phyloP scores from a whole-genome alignment of 225 moss, liverwort and hornwort species.

The Polytrichum formosum region DNA sequence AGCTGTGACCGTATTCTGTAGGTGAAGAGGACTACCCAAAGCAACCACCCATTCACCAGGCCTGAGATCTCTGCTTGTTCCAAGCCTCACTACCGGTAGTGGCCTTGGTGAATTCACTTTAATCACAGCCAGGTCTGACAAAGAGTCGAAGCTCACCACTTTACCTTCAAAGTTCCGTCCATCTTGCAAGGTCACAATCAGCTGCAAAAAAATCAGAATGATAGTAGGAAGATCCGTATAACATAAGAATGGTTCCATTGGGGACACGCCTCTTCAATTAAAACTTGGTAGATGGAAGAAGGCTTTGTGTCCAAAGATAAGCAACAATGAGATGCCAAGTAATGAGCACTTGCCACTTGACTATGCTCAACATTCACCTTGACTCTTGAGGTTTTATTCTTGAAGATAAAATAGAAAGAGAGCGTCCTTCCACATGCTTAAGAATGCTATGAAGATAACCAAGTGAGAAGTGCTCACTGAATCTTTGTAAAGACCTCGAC shows the following conservation, averaged over 20 bases:
- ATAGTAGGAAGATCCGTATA: neutral
- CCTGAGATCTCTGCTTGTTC: conserved; percentile 79
- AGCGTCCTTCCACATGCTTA: too few species aligned
- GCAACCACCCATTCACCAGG: conserved; percentile 98
- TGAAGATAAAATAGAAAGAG: too few species aligned
- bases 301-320: too few species aligned
- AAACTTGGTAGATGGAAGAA: neutral
- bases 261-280: neutral
- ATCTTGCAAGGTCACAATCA: conserved; percentile 96
- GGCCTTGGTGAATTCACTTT: conserved; percentile 81
- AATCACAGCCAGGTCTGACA: conserved; percentile 88
- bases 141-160: conserved; percentile 66
- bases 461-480: conserved; percentile 55
- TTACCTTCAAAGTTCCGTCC: conserved; percentile 81
- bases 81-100: conserved; percentile 79
- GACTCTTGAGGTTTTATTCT: too few species aligned
- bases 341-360: too few species aligned
- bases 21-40: conserved; percentile 90
- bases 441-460: neutral
- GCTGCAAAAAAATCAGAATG: conserved; percentile 47
- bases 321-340: too few species aligned
- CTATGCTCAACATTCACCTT: too few species aligned
- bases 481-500: conserved; percentile 51
- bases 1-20: conserved; percentile 91
- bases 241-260: neutral